Conservation (phyloP, 2,329 filamentous ascomycete genomes). For the Ascochyta rabiei region DNA sequence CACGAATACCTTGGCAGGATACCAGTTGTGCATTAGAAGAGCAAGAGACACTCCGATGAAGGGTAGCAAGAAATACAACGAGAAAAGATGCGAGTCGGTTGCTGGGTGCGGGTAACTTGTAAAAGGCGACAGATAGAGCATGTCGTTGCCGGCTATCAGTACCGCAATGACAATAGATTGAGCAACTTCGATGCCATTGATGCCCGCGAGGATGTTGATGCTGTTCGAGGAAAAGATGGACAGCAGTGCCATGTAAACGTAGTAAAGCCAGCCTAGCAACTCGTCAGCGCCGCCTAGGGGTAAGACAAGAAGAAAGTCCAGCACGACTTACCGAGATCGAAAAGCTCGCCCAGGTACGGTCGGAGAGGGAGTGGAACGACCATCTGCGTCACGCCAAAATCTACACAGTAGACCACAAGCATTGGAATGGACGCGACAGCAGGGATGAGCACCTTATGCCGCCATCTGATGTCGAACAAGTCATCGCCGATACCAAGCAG, state of each 20-base stretch:
- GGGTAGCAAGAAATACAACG: constrained; percentile 89
- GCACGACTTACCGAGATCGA: constrained; percentile 68
- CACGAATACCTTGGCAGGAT: constrained; percentile 91
- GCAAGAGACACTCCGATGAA: constrained; percentile 92
- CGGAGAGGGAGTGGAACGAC: constrained; percentile 87
- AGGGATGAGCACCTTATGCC: constrained; percentile 98
- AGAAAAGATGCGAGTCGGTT: constrained; percentile 94
- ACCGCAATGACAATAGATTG: constrained; percentile 90
- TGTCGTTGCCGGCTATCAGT: constrained; percentile 84
- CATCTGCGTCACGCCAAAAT: constrained; percentile 95
- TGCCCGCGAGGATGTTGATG: constrained; percentile 99
- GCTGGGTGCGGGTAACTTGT: constrained; percentile 86
- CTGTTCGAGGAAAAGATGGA: constrained; percentile 98
- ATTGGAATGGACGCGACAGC: constrained; percentile 92
- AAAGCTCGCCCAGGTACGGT: constrained; percentile 80
- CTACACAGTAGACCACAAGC: constrained; percentile 96
- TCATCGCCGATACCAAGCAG: constrained; percentile 95
- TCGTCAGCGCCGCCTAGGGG: constrained; percentile 22
- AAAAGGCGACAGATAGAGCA: constrained; percentile 77
- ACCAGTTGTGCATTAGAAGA: constrained; percentile 91
- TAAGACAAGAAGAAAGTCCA: neutral
- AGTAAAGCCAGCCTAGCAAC: constrained; percentile 67
- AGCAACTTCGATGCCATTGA: constrained; percentile 96
- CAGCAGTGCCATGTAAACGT: constrained; percentile 93
- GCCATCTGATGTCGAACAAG: constrained; percentile 97